phyloP scores from a whole-genome alignment of 495 filamentous ascomycete species.

The Tuber magnatum region DNA sequence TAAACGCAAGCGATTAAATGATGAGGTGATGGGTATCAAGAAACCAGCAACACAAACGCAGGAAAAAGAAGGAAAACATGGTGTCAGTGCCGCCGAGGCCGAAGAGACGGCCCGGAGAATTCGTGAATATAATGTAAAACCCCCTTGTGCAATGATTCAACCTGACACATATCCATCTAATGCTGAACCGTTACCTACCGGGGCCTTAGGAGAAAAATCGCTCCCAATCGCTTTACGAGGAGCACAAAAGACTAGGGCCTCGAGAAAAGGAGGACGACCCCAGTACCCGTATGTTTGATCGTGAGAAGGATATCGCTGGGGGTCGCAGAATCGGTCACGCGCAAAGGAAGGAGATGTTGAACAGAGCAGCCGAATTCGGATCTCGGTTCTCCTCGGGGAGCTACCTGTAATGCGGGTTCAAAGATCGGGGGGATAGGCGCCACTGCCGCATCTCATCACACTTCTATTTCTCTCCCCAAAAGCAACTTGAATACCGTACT shows the following conservation, averaged over 20 bases:
- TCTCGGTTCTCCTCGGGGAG: constrained; percentile 72
- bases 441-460: neutral
- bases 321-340: constrained; percentile 63
- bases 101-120: constrained; percentile 52
- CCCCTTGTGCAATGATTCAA: constrained; percentile 4
- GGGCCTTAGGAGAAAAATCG: constrained; percentile 51
- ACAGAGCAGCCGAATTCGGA: constrained; percentile 72
- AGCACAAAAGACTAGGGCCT: constrained; percentile 47
- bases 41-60: constrained; percentile 42
- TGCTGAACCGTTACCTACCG: neutral
- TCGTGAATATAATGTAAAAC: constrained; percentile 52
- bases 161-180: constrained; percentile 15
- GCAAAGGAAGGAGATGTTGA: constrained; percentile 72
- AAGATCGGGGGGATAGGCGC: neutral
- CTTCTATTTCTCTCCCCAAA: neutral
- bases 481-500: neutral
- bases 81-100: constrained; percentile 42
- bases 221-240: constrained; percentile 58
- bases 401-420: constrained; percentile 51
- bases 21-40: constrained; percentile 74
- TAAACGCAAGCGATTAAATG: constrained; percentile 68
- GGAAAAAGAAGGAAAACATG: constrained; percentile 25
- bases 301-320: constrained; percentile 86
- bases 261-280: constrained; percentile 81
- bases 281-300: constrained; percentile 77